phyloP scores from a whole-genome alignment of 352 stramenopile species.

The Phytophthora macrochlamydospora region DNA sequence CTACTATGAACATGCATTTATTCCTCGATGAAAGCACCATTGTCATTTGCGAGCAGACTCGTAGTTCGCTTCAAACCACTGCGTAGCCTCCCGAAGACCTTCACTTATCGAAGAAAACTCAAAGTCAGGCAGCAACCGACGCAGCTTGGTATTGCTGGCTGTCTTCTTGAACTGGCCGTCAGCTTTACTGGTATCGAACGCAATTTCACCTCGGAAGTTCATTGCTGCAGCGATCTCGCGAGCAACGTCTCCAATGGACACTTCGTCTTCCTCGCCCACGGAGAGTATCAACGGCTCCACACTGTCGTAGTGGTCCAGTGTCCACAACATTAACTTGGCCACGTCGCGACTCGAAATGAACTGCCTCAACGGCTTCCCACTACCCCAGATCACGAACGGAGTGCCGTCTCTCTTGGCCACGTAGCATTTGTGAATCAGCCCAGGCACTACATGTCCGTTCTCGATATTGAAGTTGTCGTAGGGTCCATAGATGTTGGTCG shows the following conservation, averaged over 20 bases:
- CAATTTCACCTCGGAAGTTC: constrained; percentile 80
- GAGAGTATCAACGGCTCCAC: constrained; percentile 97
- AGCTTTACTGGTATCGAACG: constrained; percentile 94
- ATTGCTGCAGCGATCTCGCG: constrained; percentile 76
- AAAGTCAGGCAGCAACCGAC: constrained; percentile 86
- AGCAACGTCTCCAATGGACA: constrained; percentile 95
- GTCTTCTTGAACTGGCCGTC: constrained; percentile 99
- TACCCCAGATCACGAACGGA: constrained; percentile 96
- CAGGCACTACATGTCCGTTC: constrained; percentile 97
- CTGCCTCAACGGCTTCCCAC: constrained; percentile 94
- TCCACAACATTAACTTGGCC: constrained; percentile 93
- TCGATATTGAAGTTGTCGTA: constrained; percentile 98
- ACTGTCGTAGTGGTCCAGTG: constrained; percentile 74
- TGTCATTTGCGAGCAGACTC: constrained; percentile 46
- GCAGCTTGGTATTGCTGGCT: constrained; percentile 96
- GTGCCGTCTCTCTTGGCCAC: constrained; percentile 91
- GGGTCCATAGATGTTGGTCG: constrained; percentile 99
- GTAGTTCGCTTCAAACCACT: constrained; percentile 65
- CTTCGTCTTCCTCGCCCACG: constrained; percentile 94
- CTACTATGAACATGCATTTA: constrained; percentile 3
- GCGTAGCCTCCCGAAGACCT: constrained; percentile 60
- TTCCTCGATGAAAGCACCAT: not conserved
- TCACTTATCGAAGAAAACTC: constrained; percentile 95
- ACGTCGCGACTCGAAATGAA: constrained; percentile 98
- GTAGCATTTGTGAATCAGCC: constrained; percentile 99